phyloP scores from a whole-genome alignment of 495 filamentous ascomycete species.

The Glarea lozoyensis region DNA sequence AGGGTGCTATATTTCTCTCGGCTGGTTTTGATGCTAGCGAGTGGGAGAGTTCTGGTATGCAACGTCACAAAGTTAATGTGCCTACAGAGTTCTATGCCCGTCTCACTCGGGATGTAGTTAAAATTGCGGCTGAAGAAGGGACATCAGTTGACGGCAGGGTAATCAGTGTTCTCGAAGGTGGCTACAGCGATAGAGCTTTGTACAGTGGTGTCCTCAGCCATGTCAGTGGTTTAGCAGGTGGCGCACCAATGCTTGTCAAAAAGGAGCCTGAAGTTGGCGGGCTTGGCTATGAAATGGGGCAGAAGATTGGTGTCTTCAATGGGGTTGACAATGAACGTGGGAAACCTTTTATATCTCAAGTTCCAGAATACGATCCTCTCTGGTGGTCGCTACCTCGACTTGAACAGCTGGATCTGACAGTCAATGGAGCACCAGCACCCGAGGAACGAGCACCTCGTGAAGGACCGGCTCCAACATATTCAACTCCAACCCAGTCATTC shows the following conservation, averaged over 20 bases:
- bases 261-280: slow-evolving; percentile 32
- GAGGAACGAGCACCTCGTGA: slow-evolving; percentile 42
- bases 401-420: slow-evolving; percentile 52
- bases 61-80: slow-evolving; percentile 87
- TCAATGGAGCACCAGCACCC: slow-evolving; percentile 35
- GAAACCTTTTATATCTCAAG: slow-evolving; percentile 2
- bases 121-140: slow-evolving; percentile 71
- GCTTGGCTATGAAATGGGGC: slow-evolving; percentile 40
- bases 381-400: slow-evolving; percentile 73
- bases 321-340: not conserved
- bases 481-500: slow-evolving; percentile 66
- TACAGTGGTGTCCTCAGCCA: slow-evolving; percentile 84
- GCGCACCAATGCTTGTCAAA: slow-evolving; percentile 30
- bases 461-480: slow-evolving; percentile 54
- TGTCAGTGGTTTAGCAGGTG: slow-evolving; percentile 63
- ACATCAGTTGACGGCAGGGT: slow-evolving; percentile 72
- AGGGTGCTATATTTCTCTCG: slow-evolving; percentile 84
- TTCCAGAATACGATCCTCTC: slow-evolving; percentile 43
- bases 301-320: slow-evolving; percentile 29
- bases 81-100: slow-evolving; percentile 94
- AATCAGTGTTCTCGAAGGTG: slow-evolving; percentile 89
- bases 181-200: slow-evolving; percentile 87
- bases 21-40: slow-evolving; percentile 96
- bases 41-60: slow-evolving; percentile 87
- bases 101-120: slow-evolving; percentile 76